Evolutionary conservation across 2,329 filamentous ascomycete genomes (phyloP).

Genomic region (Alternaria sp.): DNA sequence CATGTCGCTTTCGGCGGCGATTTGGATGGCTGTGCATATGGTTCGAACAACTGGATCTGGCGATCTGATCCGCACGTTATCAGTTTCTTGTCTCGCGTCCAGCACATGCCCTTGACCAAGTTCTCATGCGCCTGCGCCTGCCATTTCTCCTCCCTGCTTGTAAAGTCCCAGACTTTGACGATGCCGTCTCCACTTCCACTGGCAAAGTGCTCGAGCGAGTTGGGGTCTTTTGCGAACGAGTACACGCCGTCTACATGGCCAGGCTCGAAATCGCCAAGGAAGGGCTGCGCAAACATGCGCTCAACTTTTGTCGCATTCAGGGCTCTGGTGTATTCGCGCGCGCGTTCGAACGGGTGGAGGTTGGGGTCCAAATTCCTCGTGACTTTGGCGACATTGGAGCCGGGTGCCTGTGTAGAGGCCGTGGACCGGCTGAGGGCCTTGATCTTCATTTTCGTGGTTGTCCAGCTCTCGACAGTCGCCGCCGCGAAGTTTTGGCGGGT

Average conservation of each 20-base stretch:
- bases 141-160: conserved; percentile 76
- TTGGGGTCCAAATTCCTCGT: conserved; percentile 81
- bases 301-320: conserved; percentile 90
- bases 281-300: conserved; percentile 87
- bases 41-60: conserved; percentile 90
- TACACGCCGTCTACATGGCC: conserved; percentile 88
- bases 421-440: conserved; percentile 72
- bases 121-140: conserved; percentile 87
- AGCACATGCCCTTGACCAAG: conserved; percentile 88
- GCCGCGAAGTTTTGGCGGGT: conserved; percentile 29
- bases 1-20: conserved; percentile 82
- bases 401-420: conserved; percentile 70
- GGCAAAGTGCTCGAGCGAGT: conserved; percentile 55
- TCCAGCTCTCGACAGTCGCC: conserved; percentile 14
- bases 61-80: conserved; percentile 87
- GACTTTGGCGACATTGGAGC: conserved; percentile 70
- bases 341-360: conserved; percentile 89
- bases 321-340: conserved; percentile 81
- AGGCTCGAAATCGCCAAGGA: conserved; percentile 83
- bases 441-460: conserved; percentile 46
- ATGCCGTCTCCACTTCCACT: conserved; percentile 75
- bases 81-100: conserved; percentile 85
- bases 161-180: conserved; percentile 90
- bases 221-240: conserved; percentile 58
- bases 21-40: conserved; percentile 75